These are phyloP conservation scores for Dendrocalamus sinicus DNA, from an alignment of 176 grass and related monocot genomes.

Conservation along the genomic window DNA sequence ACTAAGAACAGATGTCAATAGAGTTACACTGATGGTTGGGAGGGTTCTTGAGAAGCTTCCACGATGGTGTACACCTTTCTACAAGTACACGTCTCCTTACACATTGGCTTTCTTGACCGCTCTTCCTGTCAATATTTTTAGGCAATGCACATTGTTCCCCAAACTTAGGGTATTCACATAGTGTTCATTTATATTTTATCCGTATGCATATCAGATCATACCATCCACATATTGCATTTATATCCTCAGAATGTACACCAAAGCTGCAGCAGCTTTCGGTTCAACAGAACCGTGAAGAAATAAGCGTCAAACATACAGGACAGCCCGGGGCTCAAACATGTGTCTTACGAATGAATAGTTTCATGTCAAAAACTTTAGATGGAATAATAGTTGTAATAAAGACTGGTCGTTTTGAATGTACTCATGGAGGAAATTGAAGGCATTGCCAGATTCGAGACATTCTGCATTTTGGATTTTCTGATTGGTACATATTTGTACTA, in stretches of 20 bases:
- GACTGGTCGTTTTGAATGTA: neutral
- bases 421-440: neutral
- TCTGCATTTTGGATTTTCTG: neutral
- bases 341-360: neutral
- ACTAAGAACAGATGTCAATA: constrained; percentile 77
- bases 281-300: neutral
- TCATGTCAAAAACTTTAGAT: neutral
- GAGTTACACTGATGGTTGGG: constrained; percentile 59
- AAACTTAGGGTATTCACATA: constrained; percentile 23
- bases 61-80: constrained; percentile 72
- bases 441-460: neutral
- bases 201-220: constrained; percentile 14
- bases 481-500: neutral
- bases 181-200: neutral
- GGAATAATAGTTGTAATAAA: constrained; percentile 6
- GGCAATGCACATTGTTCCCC: neutral
- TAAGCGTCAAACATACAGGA: neutral
- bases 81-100: constrained; percentile 77
- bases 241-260: constrained; percentile 29
- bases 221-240: constrained; percentile 43
- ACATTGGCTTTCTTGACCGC: constrained; percentile 79
- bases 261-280: neutral
- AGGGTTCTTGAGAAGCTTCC: constrained; percentile 80
- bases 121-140: constrained; percentile 86
- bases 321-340: neutral